Evolutionary conservation across 2,329 filamentous ascomycete genomes (phyloP), one percentile per base, ranked within the genome.

Genomic region (Aspergillus awamori): DNA sequence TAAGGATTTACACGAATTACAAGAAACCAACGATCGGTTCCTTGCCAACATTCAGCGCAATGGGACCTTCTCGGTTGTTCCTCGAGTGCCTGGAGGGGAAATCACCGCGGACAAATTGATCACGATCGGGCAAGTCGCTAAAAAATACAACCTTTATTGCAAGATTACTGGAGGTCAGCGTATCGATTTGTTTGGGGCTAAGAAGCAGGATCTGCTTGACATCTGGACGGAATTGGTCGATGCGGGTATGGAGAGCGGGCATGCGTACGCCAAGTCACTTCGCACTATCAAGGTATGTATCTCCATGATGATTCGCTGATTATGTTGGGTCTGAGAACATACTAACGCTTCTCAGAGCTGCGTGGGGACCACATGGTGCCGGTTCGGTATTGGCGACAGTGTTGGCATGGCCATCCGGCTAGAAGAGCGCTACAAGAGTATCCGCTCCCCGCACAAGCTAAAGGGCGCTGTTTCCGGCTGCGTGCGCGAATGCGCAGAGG

Each of bases 131-230:
- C 86, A 88, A 58, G 91, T 97, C 0, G 93, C 92, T 0, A 91
- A 91, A 80, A 89, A 94, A 73, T 96, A 92, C 71, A 84, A 85
- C 38, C 81, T 97, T 6, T 97, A 97, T 79, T 92, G 89, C 72
- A 97, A 97, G 78, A 96, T 97, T 72, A 97, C 93, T 0, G 93
- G 93, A 58, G 93, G 91, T 1, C 93, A 97, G 77, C 87, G 93
- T 59, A 96, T 97, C 71, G 93, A 97, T 76, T 86, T 97, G 88
- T 97, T 97, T 71, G 93, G 93, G 43, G 93, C 93, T 0, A 88
- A 88, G 77, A 96, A 96, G 78, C 90, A 95, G 66, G 92, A 97
- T 74, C 82, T 97, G 17, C 82, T 91, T 2, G 83, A 84, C 13
- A 97, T 97, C 69, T 97, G 93, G 93, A 85, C 85, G 47, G 86